Evolutionary conservation across 495 filamentous ascomycete genomes (phyloP), one percentile per base, ranked within the genome.

Genomic region (Podospora appendiculata): DNA sequence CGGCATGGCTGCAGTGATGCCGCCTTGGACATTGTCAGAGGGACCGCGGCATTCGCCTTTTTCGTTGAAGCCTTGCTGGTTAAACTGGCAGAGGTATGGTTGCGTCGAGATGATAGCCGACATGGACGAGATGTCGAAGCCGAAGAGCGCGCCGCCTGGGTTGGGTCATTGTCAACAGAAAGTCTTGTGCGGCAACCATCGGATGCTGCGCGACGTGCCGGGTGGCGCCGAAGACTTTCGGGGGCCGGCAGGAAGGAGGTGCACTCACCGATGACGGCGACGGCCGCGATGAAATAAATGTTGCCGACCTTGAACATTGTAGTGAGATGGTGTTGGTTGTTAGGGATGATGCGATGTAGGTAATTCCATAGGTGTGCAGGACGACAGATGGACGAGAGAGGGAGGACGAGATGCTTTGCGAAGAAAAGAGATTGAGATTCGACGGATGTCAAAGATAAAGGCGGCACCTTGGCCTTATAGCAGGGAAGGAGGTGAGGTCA

Each of bases 41-140:
- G 76, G 79, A 16, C 79, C 80, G 7, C 59, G 63, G 59, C 79
- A 83, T 32, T 59, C 47, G 25, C 65, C 62, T 1, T 67, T 66
- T 3, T 61, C 59, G 41, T 68, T 61, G 43, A 60, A 57, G 47
- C 70, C 66, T 46, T 50, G 65, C 48, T 77, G 71, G 64, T 84
- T 76, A 67, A 85, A 88, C 66, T 84, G 84, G 58, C 82, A 83
- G 25, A 80, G 73, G 58, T 86, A 87, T 8, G 80, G 68, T 13
- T 72, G 65, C 3, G 79, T 80, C 25, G 72, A 72, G 65, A 86
- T 84, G 57, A 88, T 87, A 46, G 86, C 87, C 14, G 79, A 85
- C 86, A 90, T 86, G n/a, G 85, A 88, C 52, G 79, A 79, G 64
- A 90, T 88, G 72, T 89, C 88, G 58, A 90, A 90, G 51, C 87